These are phyloP conservation scores for Rhododendron griersonianum DNA, from an alignment of 148 eudicot genomes.

Conservation along the genomic window DNA sequence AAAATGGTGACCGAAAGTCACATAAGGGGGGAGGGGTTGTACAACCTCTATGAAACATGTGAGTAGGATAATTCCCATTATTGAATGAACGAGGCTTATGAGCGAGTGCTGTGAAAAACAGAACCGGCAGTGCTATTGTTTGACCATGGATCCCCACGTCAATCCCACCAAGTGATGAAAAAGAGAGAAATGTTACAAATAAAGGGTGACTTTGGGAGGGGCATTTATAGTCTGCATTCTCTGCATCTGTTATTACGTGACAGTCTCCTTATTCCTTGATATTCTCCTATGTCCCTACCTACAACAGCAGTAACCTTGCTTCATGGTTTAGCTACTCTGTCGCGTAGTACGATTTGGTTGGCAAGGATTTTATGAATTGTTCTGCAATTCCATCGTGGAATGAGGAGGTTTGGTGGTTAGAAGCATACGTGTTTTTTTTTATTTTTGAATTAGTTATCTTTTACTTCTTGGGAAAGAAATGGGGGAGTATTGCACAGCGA, in stretches of 20 bases:
- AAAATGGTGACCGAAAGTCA: not conserved
- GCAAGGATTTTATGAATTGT: not conserved
- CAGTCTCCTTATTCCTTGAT: not conserved
- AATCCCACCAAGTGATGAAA: not conserved
- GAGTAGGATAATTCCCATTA: not conserved
- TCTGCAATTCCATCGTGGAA: not conserved
- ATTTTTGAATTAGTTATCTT: not conserved
- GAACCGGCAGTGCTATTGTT: not conserved
- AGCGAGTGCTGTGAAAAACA: not conserved
- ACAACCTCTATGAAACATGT: not conserved
- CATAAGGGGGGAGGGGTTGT: not conserved
- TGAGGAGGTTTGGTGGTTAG: not conserved
- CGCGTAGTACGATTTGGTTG: not conserved
- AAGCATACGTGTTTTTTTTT: not conserved
- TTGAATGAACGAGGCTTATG: not conserved
- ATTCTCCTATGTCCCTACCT: not conserved
- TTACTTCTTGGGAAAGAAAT: not conserved
- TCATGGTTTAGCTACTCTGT: not conserved
- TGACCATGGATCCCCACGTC: not conserved
- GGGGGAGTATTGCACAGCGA: too few species aligned
- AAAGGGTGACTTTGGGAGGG: not conserved
- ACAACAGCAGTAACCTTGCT: not conserved
- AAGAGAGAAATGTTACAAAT: not conserved
- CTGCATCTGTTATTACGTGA: not conserved
- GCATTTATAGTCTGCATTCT: not conserved